Evolutionary conservation across 352 stramenopile species (phyloP).

Genomic region (Phytophthora quininea): DNA sequence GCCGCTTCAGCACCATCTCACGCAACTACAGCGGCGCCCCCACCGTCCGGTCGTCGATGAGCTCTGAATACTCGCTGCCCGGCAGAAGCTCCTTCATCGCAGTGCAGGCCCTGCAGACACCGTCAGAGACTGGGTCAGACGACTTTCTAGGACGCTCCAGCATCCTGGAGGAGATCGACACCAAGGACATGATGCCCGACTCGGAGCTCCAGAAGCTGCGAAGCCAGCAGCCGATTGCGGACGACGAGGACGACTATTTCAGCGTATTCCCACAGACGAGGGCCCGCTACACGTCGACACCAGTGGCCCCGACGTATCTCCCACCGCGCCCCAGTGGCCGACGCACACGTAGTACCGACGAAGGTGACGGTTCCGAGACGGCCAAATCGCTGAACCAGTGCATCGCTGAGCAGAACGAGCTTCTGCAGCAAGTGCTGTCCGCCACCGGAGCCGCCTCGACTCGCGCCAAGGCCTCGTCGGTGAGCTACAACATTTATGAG

Average conservation of each 20-base stretch:
- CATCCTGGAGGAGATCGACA: constrained; percentile 51
- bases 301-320: constrained; percentile 22
- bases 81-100: constrained; percentile 38
- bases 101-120: constrained; percentile 28
- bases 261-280: constrained; percentile 24
- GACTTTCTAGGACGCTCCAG: constrained; percentile 37
- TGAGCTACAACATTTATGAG: constrained; percentile 27
- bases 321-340: constrained; percentile 14
- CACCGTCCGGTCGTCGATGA: constrained; percentile 41
- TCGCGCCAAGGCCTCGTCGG: constrained; percentile 16
- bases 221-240: constrained; percentile 26
- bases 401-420: constrained; percentile 47
- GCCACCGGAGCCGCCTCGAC: constrained; percentile 32
- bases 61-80: constrained; percentile 25
- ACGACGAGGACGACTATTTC: constrained; percentile 22
- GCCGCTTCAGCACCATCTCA: constrained; percentile 41
- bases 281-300: constrained; percentile 38
- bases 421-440: constrained; percentile 43
- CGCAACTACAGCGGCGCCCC: constrained; percentile 35
- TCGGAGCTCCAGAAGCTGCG: constrained; percentile 32
- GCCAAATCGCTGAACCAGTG: constrained; percentile 42
- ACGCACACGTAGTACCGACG: constrained; percentile 36
- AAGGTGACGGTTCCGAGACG: constrained; percentile 20
- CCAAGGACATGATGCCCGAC: constrained; percentile 42
- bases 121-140: constrained; percentile 19